Evolutionary conservation across 2,329 filamentous ascomycete species (phyloP), one percentile per base, ranked within the genome.

Genomic region (Arthrinium puccinioides): DNA sequence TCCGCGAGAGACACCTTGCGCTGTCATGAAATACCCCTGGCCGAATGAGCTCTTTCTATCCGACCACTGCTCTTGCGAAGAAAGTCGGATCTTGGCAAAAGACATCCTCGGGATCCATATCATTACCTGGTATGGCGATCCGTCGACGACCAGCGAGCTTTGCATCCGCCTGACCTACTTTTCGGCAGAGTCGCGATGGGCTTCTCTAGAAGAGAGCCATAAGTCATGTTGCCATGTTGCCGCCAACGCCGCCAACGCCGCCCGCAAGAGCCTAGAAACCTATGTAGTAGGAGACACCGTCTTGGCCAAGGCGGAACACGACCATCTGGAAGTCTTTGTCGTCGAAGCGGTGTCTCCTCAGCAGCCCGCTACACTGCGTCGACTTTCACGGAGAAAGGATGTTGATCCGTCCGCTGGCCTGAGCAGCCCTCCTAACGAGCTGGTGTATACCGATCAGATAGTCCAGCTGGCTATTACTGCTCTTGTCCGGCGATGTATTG

Each of bases 11-110:
- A 92, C 87, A 0, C 73, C 81, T 0, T 84, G 87, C 29, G 74
- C 70, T 0, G 61, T 72, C 6, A 79, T 81, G 59, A 70, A 69
- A 9, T 94, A 90, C 47, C 81, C 82, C 0, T 80, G 76, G 56
- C 44, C 60, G 0, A 84, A 88, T 36, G 86, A 94, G 56, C 57
- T 92, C 0, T 92, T 92, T 43, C 59, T 90, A 0, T 86, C 80
- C 0, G 76, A 87, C 35, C 78, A 88, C 41, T 90, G 87, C 59
- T 83, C 80, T 1, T 92, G 86, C 44, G 54, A 62, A 0, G 0
- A 66, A 68, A 20, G 64, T 86, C 4, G 46, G 64, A n/a, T n/a
- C n/a, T n/a, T n/a, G 0, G 66, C 70, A 1, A 57, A 69, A 0
- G 70, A 86, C 23, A 63, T 88, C 1, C 49, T 77, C 0, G 67